Conservation (phyloP, 2,329 filamentous ascomycete genomes). For the Pestalotiopsis sp. region DNA sequence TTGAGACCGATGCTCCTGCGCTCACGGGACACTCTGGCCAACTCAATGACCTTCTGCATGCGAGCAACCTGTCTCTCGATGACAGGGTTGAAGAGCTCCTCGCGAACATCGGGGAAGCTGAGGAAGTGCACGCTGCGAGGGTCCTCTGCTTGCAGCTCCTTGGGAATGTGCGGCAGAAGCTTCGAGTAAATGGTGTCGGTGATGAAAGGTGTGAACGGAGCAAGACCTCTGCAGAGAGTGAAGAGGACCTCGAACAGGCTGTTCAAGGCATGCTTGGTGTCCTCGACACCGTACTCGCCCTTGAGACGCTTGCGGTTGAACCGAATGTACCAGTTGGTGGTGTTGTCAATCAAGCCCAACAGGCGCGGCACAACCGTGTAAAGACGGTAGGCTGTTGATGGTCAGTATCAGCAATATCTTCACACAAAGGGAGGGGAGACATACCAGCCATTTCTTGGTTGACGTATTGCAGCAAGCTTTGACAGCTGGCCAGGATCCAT, state of each 20-base stretch:
- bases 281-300: constrained; percentile 82
- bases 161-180: constrained; percentile 79
- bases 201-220: constrained; percentile 94
- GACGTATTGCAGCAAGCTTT: constrained; percentile 88
- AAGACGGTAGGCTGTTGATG: constrained; percentile 63
- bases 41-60: constrained; percentile 96
- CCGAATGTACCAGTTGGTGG: constrained; percentile 98
- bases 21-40: constrained; percentile 84
- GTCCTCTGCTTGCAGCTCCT: constrained; percentile 69
- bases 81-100: constrained; percentile 83
- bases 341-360: constrained; percentile 84
- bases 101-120: constrained; percentile 82
- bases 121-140: constrained; percentile 90
- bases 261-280: constrained; percentile 89
- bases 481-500: constrained; percentile 92
- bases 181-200: constrained; percentile 92
- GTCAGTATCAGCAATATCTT: neutral
- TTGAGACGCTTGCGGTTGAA: constrained; percentile 67
- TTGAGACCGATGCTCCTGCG: constrained; percentile 83
- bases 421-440: constrained; percentile 27
- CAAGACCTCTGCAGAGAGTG: constrained; percentile 83
- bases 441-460: constrained; percentile 87
- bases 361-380: constrained; percentile 92
- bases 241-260: constrained; percentile 92
- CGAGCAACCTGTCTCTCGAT: constrained; percentile 85